Percentiles rank a stretch among this genome's conserved stretches.
These are phyloP conservation scores for Scenedesmus sp. DNA, from an alignment of 163 green algal species.

Conservation along the genomic window DNA sequence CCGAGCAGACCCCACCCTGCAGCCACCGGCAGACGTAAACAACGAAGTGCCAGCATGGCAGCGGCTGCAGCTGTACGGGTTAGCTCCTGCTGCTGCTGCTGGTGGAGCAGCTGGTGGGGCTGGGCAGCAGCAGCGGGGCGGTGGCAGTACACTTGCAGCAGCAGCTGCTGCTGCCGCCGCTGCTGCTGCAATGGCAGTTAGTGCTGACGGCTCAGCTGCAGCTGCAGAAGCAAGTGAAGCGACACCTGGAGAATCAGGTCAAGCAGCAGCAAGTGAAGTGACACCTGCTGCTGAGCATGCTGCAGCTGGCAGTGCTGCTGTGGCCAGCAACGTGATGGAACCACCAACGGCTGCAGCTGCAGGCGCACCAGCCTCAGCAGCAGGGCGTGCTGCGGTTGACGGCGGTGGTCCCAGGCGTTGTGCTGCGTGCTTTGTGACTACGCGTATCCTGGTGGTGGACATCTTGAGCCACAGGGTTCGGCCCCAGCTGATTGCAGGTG, in stretches of 20 bases:
- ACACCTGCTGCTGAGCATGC: conserved; percentile 12
- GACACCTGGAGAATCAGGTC: not conserved
- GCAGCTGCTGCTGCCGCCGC: not conserved
- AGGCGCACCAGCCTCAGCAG: not conserved
- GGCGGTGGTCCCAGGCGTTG: conserved; percentile 32
- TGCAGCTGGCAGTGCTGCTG: not conserved
- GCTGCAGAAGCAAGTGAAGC: conserved; percentile 14
- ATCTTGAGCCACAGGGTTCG: conserved; percentile 82
- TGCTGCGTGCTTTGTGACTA: conserved; percentile 89
- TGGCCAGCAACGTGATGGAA: not conserved
- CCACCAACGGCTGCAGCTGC: not conserved
- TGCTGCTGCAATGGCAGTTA: not conserved
- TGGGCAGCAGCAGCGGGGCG: conserved; percentile 13
- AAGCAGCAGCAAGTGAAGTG: conserved; percentile 2
- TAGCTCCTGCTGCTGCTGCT: not conserved
- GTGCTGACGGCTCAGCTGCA: not conserved
- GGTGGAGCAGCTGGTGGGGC: not conserved
- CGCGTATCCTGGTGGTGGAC: conserved; percentile 95
- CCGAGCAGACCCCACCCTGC: conserved; percentile 61
- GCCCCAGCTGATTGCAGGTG: conserved; percentile 62
- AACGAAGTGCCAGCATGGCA: conserved; percentile 70
- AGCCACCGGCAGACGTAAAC: conserved; percentile 80
- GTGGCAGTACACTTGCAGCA: not conserved
- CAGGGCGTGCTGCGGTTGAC: not conserved
- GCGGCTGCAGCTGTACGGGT: conserved; percentile 26